Percentiles rank a stretch among this genome's conserved stretches.
Evolutionary conservation across 768 basidiomycete species (phyloP).

Genomic region (Tylopilus intermedius): DNA sequence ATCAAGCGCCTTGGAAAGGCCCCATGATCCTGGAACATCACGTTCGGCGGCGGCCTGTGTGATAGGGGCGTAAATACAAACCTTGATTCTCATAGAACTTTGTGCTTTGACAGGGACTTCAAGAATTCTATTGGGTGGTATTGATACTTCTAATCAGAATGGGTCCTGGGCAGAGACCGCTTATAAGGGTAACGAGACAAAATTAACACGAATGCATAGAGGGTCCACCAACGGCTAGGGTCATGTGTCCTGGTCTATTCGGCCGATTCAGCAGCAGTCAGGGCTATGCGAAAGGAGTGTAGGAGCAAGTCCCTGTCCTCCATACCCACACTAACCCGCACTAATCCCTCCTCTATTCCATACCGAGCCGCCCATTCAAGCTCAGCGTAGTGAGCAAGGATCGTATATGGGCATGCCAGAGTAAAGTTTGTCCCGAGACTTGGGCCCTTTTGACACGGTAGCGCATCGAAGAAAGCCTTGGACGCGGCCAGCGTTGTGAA

Average conservation of each 20-base stretch:
- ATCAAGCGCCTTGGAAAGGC: background rate
- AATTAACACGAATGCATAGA: background rate
- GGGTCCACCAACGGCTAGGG: background rate
- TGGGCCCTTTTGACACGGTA: constrained; percentile 86
- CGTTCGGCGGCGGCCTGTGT: background rate
- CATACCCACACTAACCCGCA: constrained; percentile 88
- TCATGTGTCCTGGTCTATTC: constrained; percentile 7
- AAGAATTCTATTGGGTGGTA: background rate
- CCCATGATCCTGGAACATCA: background rate
- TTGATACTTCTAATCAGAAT: background rate
- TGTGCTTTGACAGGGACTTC: background rate
- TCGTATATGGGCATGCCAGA: constrained; percentile 87
- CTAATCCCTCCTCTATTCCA: constrained; percentile 79
- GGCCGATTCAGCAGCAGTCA: constrained; percentile 64
- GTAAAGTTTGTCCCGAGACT: constrained; percentile 95
- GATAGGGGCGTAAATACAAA: background rate
- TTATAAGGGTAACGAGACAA: background rate
- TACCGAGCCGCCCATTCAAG: constrained; percentile 86
- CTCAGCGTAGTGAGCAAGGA: constrained; percentile 87
- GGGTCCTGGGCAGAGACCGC: background rate
- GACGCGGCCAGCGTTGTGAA: constrained; percentile 70
- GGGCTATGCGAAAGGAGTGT: constrained; percentile 54
- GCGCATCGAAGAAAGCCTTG: constrained; percentile 75
- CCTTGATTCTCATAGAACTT: background rate
- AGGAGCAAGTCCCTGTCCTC: constrained; percentile 62